Conservation (phyloP, 208 protist species). For the Leishmania amazonensis region DNA sequence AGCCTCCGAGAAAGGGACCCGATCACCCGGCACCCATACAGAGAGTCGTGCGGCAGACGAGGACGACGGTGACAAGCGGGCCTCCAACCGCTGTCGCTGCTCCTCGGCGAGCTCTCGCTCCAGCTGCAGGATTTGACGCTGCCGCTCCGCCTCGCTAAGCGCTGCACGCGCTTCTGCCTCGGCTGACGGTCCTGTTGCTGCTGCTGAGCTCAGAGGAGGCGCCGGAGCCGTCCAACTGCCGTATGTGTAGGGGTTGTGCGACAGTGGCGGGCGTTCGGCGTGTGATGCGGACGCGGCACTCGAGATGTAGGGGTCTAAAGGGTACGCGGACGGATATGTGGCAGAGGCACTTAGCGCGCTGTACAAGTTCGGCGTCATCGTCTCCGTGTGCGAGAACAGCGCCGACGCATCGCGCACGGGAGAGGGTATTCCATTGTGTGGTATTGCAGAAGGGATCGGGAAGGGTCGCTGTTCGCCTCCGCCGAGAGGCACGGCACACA, state of each 20-base stretch:
- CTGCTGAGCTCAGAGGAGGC: background rate
- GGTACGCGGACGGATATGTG: conserved; percentile 10
- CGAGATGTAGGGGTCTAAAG: conserved; percentile 1
- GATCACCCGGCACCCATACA: background rate
- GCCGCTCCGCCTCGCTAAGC: conserved; percentile 20
- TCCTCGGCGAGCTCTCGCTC: conserved; percentile 28
- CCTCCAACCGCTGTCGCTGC: conserved; percentile 29
- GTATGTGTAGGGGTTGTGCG: background rate
- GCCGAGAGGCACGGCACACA: conserved; percentile 23
- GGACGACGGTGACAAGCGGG: conserved; percentile 8
- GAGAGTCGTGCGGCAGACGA: background rate
- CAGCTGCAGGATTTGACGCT: conserved; percentile 27
- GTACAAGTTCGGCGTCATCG: conserved; percentile 13
- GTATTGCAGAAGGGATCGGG: background rate
- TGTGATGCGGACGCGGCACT: background rate
- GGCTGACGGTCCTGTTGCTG: background rate
- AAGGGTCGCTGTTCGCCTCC: background rate
- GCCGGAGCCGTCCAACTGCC: background rate
- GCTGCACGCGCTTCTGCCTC: background rate
- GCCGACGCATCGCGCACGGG: conserved; percentile 5
- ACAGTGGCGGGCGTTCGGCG: background rate
- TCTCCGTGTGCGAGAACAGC: background rate
- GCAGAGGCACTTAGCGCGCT: conserved; percentile 10
- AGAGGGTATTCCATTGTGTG: conserved; percentile 5
- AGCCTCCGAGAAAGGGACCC: background rate